Conservation (phyloP, 768 basidiomycete species). For the Mycena sanguinolenta region DNA sequence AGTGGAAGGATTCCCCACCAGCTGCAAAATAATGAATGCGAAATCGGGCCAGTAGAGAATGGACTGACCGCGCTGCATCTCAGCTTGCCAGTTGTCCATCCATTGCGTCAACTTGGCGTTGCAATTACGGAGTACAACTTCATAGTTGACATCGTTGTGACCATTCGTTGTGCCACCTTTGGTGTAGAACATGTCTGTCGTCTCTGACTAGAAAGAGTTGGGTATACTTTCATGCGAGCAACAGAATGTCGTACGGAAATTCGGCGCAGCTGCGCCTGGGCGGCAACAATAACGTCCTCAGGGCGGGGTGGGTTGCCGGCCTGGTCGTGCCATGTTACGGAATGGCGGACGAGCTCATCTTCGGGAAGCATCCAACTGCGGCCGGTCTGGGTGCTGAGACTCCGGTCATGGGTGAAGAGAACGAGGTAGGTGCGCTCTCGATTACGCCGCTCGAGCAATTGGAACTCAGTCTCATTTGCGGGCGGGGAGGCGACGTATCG, state of each 20-base stretch:
- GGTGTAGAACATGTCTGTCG: constrained; percentile 79
- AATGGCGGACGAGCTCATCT: constrained; percentile 81
- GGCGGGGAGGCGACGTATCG: constrained; percentile 71
- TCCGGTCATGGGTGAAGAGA: constrained; percentile 88
- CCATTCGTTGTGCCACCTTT: constrained; percentile 57
- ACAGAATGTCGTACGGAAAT: constrained; percentile 71
- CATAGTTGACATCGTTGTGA: constrained; percentile 78
- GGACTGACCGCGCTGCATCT: constrained; percentile 76
- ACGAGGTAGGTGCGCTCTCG: constrained; percentile 90
- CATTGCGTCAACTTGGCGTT: constrained; percentile 81
- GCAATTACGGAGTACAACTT: constrained; percentile 77
- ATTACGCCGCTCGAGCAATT: constrained; percentile 82
- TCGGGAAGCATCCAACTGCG: constrained; percentile 91
- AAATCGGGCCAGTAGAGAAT: background rate
- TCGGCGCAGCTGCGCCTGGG: constrained; percentile 82
- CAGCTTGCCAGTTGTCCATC: constrained; percentile 78
- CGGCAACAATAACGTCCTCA: constrained; percentile 85
- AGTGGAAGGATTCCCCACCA: constrained; percentile 81
- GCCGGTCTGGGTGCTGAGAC: constrained; percentile 88
- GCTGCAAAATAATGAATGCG: constrained; percentile 55
- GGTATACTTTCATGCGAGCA: background rate
- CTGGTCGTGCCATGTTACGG: constrained; percentile 78
- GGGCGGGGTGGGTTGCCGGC: constrained; percentile 69
- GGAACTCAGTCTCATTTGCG: constrained; percentile 71
- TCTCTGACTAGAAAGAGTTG: constrained; percentile 69